Evolutionary conservation across 768 basidiomycete genomes (phyloP).

Genomic region (Leccinum aurantiacum): DNA sequence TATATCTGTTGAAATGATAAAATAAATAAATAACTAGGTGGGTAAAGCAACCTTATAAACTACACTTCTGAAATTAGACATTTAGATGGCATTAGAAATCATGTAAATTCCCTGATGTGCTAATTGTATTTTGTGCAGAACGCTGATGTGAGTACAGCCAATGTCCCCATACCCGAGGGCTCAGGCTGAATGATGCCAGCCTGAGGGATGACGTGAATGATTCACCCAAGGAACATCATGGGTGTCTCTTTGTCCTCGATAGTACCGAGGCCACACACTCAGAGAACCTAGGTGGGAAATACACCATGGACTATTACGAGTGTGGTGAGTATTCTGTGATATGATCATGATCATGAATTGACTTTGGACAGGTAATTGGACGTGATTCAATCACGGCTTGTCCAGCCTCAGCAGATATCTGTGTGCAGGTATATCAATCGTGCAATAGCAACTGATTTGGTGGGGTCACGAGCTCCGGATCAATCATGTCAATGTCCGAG

Average conservation of each 20-base stretch:
- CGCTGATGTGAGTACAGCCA: slow-evolving; percentile 42
- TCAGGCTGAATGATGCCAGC: slow-evolving; percentile 28
- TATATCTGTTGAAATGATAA: no score
- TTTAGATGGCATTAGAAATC: no score
- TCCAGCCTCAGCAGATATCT: no score
- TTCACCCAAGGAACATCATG: slow-evolving; percentile 36
- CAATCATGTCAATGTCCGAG: no score
- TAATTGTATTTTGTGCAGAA: slow-evolving; percentile 32
- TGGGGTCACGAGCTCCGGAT: no score
- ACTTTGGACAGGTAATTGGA: slow-evolving; percentile 63
- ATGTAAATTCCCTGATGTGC: neutral
- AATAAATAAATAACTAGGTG: no score
- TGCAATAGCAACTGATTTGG: no score
- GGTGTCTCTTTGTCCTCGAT: slow-evolving; percentile 67
- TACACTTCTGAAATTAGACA: no score
- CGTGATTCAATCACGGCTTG: slow-evolving; percentile 45
- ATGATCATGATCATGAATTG: slow-evolving; percentile 4
- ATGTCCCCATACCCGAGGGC: neutral
- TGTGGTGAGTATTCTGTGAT: slow-evolving; percentile 41
- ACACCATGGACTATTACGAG: slow-evolving; percentile 54
- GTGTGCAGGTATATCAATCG: no score
- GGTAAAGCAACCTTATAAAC: no score
- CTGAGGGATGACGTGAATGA: slow-evolving; percentile 43
- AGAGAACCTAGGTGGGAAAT: slow-evolving; percentile 36
- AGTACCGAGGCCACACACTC: slow-evolving; percentile 44